Evolutionary conservation across 352 stramenopile species (phyloP).

Genomic region (Phytophthora syringae): DNA sequence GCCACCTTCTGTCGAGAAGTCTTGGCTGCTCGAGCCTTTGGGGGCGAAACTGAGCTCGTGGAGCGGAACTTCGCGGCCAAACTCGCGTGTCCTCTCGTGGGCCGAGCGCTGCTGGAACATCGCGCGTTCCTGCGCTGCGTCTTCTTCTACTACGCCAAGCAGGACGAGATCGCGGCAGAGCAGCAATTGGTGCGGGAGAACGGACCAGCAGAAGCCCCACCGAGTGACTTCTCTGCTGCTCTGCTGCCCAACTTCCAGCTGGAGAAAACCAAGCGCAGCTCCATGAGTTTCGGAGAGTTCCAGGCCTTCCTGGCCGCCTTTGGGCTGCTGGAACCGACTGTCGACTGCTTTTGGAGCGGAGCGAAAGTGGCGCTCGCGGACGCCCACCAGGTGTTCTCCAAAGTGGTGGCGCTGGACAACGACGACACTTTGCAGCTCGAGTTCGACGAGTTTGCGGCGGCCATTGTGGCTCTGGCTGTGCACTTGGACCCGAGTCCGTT

Average conservation of each 20-base stretch:
- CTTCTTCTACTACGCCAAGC: conserved; percentile 67
- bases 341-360: too few species aligned
- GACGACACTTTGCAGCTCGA: conserved; percentile 59
- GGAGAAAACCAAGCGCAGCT: conserved; percentile 61
- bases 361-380: conserved; percentile 26
- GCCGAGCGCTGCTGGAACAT: conserved; percentile 56
- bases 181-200: conserved; percentile 22
- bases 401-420: conserved; percentile 61
- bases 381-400: conserved; percentile 48
- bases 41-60: conserved; percentile 18
- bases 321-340: conserved; percentile 34
- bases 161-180: conserved; percentile 40
- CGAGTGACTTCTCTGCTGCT: too few species aligned
- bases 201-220: too few species aligned
- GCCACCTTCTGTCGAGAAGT: conserved; percentile 49
- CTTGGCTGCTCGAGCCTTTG: conserved; percentile 33
- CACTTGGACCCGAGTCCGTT: conserved; percentile 59
- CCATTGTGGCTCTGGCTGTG: conserved; percentile 53
- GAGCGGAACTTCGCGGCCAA: conserved; percentile 50
- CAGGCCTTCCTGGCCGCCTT: conserved; percentile 46
- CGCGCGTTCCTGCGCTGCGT: conserved; percentile 57
- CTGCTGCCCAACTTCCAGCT: conserved; percentile 51
- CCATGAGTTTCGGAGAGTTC: conserved; percentile 62
- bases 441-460: conserved; percentile 66
- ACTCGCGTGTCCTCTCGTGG: conserved; percentile 50